A percentile compares a stretch with the other conserved stretches of the same genome.
phyloP scores from a whole-genome alignment of 441 rosid genomes.

The Capsella rubella region DNA sequence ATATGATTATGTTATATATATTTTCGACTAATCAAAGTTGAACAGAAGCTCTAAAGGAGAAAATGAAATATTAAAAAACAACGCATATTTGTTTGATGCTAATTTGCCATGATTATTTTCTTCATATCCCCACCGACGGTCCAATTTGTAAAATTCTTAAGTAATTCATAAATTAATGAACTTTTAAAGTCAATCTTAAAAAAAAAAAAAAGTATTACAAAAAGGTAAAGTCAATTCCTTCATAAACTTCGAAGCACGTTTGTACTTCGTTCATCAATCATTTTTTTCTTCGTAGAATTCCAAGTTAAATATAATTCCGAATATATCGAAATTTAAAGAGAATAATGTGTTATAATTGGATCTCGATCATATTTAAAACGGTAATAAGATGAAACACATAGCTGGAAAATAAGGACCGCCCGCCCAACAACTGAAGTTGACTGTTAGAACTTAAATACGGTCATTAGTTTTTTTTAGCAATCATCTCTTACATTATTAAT shows the following conservation, averaged over 20 bases:
- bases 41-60: conserved; percentile 9
- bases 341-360: conserved; percentile 2
- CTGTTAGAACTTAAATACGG: conserved; percentile 13
- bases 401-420: conserved; percentile 23
- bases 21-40: conserved; percentile 7
- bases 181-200: conserved; percentile 15
- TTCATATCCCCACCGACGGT: conserved; percentile 35
- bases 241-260: conserved; percentile 32
- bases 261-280: conserved; percentile 40
- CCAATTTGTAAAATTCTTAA: conserved; percentile 11
- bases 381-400: conserved; percentile 8
- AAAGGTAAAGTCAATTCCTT: conserved; percentile 17
- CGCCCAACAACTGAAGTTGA: conserved; percentile 35
- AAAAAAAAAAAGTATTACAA: too few species aligned
- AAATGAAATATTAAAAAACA: conserved; percentile 24
- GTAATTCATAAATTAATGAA: not conserved
- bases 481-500: not conserved
- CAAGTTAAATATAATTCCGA: not conserved
- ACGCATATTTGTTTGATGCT: conserved; percentile 41
- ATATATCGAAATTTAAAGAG: not conserved
- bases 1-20: conserved; percentile 1
- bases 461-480: conserved; percentile 20
- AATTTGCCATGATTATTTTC: conserved; percentile 22
- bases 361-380: conserved; percentile 10
- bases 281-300: conserved; percentile 7